These are phyloP conservation scores for Tanacetum coccineum DNA, from an alignment of 129 eudicot species.

Conservation along the genomic window DNA sequence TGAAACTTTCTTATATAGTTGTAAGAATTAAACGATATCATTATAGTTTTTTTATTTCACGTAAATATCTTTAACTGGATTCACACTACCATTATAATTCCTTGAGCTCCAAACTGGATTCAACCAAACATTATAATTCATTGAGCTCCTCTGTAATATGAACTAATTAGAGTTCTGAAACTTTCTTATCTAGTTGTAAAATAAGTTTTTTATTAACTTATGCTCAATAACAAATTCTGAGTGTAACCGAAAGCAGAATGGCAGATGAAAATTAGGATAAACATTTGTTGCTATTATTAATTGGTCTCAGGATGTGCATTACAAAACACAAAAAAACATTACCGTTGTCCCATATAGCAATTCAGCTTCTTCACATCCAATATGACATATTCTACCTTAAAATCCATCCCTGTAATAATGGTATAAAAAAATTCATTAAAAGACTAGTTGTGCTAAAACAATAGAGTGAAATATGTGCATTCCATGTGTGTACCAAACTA, in stretches of 20 bases:
- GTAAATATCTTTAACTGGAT: constrained; percentile 7
- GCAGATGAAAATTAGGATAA: no score
- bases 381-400: constrained; percentile 75
- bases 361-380: constrained; percentile 75
- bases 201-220: neutral
- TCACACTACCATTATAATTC: constrained; percentile 77
- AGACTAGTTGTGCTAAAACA: no score
- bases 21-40: neutral
- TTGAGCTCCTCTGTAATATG: constrained; percentile 95
- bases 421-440: no score
- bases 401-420: constrained; percentile 66
- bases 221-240: neutral
- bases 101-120: no score
- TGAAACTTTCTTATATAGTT: no score
- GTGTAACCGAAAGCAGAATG: neutral
- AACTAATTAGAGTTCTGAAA: constrained; percentile 89
- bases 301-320: neutral
- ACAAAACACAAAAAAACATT: constrained; percentile 8
- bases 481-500: no score
- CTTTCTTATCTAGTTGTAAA: no score
- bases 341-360: constrained; percentile 97
- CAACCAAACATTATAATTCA: no score
- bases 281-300: no score
- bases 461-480: no score
- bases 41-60: no score